Evolutionary conservation across 345 rosid species (phyloP).

Genomic region (Gossypium sturtianum): DNA sequence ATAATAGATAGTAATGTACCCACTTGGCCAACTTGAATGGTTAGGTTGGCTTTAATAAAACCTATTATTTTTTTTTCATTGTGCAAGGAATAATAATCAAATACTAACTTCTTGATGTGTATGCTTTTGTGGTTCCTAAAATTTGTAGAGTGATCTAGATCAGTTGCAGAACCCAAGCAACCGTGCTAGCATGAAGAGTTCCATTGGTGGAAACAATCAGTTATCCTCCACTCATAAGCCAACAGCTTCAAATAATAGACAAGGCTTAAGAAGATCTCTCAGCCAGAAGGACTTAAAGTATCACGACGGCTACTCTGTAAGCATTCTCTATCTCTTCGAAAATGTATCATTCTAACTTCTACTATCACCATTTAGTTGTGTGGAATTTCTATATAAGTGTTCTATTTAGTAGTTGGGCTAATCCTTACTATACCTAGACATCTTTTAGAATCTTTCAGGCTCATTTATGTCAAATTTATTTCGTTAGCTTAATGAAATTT

Average conservation of each 20-base stretch:
- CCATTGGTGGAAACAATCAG: slow-evolving; percentile 32
- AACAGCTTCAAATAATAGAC: slow-evolving; percentile 39
- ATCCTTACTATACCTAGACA: neutral
- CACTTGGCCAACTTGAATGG: neutral
- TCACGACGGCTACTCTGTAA: slow-evolving; percentile 85
- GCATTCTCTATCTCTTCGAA: slow-evolving; percentile 22
- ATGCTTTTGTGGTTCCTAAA: slow-evolving; percentile 8
- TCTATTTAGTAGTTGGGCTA: slow-evolving; percentile 10
- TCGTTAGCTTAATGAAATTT: neutral
- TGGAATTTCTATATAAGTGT: neutral
- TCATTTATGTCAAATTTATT: neutral
- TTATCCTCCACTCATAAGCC: slow-evolving; percentile 30
- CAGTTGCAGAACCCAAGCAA: slow-evolving; percentile 36
- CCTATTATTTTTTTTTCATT: neutral
- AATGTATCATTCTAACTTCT: neutral
- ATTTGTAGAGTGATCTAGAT: slow-evolving; percentile 70
- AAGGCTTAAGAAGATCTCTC: slow-evolving; percentile 53
- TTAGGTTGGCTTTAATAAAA: neutral
- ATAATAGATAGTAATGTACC: neutral
- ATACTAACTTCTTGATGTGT: neutral
- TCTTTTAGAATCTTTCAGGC: slow-evolving; percentile 7
- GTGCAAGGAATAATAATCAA: neutral
- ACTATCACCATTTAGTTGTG: neutral
- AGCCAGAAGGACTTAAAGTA: slow-evolving; percentile 68
- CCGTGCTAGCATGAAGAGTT: slow-evolving; percentile 31